Conservation (phyloP, 192 early-diverging fungal genomes). For the Phlyctochytrium bullatum region DNA sequence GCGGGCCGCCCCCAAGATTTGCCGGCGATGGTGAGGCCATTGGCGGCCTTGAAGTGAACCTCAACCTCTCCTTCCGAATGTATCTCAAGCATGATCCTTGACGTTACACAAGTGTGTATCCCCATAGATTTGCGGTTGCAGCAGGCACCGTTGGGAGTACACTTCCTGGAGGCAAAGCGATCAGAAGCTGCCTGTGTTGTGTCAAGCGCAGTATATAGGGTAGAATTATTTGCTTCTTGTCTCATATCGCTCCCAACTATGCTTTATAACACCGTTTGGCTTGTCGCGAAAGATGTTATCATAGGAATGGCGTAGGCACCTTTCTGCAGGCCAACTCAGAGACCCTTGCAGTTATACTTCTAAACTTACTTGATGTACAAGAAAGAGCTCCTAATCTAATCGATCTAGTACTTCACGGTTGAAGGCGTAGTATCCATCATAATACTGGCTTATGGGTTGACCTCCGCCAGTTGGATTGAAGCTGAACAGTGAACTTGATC, state of each 20-base stretch:
- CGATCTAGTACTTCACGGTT: conserved; percentile 19
- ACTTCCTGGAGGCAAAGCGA: conserved; percentile 58
- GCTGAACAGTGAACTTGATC: conserved; percentile 84
- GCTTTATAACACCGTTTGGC: conserved; percentile 96
- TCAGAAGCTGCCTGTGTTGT: conserved; percentile 53
- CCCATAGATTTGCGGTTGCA: conserved; percentile 84
- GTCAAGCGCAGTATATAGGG: conserved; percentile 77
- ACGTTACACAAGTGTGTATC: too few relatives aligned
- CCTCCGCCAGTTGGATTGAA: conserved; percentile 87
- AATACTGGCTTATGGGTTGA: conserved; percentile 85
- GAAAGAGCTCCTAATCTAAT: too few relatives aligned
- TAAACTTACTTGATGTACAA: conserved; percentile 15
- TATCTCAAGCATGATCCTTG: too few relatives aligned
- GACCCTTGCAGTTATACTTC: conserved; percentile 41
- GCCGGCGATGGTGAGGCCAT: background rate
- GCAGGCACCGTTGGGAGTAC: conserved; percentile 82
- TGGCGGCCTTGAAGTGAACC: background rate
- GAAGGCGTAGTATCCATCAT: conserved; percentile 51
- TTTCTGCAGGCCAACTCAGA: conserved; percentile 64
- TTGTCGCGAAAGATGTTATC: conserved; percentile 86
- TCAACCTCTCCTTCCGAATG: too few relatives aligned
- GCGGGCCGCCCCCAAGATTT: background rate
- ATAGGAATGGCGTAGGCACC: conserved; percentile 78
- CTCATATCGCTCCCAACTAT: too few relatives aligned
- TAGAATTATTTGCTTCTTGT: too few relatives aligned